phyloP scores from a whole-genome alignment of 1,284 basidiomycete species.

The Moesziomyces parantarcticus region DNA sequence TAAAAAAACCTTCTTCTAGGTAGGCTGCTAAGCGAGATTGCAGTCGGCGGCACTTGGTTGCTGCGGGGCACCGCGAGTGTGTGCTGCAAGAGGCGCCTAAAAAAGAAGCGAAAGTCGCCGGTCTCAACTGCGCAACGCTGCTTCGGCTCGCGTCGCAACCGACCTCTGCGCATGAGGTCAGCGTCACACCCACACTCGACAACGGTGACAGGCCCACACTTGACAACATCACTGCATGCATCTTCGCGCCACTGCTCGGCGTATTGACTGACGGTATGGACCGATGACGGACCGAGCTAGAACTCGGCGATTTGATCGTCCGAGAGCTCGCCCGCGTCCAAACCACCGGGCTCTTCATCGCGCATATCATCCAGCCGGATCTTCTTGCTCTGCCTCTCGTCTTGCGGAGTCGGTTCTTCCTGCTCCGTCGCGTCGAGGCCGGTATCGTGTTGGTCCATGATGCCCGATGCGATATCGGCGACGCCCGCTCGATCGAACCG shows the following conservation, averaged over 20 bases:
- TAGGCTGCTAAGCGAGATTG: too few relatives aligned
- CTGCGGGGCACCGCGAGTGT: too few relatives aligned
- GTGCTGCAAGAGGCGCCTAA: neutral
- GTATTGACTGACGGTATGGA: slow-evolving; percentile 1
- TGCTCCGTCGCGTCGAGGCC: slow-evolving; percentile 15
- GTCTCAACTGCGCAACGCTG: neutral
- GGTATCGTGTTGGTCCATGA: slow-evolving; percentile 34
- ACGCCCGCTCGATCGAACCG: slow-evolving; percentile 41
- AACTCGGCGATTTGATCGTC: slow-evolving; percentile 50
- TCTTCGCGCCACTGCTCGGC: neutral
- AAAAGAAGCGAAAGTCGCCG: neutral
- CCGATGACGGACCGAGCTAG: slow-evolving; percentile 2
- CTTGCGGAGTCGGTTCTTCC: neutral
- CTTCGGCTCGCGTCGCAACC: too few relatives aligned
- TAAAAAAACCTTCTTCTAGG: too few relatives aligned
- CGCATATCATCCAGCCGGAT: slow-evolving; percentile 1
- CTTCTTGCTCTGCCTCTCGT: slow-evolving; percentile 4
- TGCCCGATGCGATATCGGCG: slow-evolving; percentile 24
- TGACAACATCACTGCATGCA: neutral
- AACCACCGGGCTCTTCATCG: slow-evolving; percentile 13
- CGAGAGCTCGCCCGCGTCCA: slow-evolving; percentile 3
- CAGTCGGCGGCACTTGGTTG: too few relatives aligned
- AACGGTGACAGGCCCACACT: too few relatives aligned
- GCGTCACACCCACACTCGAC: too few relatives aligned
- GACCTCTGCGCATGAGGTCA: too few relatives aligned